Evolutionary conservation across 2,329 filamentous ascomycete species (phyloP).

Genomic region (Saccharata proteae): DNA sequence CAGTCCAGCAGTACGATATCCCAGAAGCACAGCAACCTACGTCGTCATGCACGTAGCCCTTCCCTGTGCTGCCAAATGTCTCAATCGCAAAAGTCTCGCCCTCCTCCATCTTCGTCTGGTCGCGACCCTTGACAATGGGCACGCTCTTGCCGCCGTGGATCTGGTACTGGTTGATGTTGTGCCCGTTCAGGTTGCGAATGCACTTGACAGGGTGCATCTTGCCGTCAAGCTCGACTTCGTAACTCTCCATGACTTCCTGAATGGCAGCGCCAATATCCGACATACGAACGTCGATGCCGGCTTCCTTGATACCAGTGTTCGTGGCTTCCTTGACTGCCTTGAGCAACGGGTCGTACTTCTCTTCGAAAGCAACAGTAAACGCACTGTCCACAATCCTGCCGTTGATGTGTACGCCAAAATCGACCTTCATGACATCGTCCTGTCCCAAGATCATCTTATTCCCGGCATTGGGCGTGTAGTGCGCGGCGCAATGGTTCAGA

Average conservation of each 20-base stretch:
- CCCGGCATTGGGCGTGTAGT: conserved; percentile 78
- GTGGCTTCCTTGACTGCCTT: conserved; percentile 56
- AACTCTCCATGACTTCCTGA: conserved; percentile 88
- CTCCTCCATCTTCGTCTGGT: conserved; percentile 95
- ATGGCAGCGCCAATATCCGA: conserved; percentile 74
- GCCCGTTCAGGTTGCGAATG: conserved; percentile 78
- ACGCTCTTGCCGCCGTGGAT: conserved; percentile 92
- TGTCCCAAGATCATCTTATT: conserved; percentile 61
- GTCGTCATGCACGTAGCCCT: conserved; percentile 77
- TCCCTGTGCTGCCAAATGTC: conserved; percentile 89
- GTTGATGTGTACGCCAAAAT: conserved; percentile 61
- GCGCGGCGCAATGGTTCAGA: conserved; percentile 74
- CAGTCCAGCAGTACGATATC: neutral
- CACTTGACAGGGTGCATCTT: conserved; percentile 69
- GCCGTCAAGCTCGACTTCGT: conserved; percentile 74
- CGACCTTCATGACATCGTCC: conserved; percentile 61
- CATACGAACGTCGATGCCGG: conserved; percentile 83
- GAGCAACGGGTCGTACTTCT: conserved; percentile 55
- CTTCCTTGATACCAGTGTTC: conserved; percentile 70
- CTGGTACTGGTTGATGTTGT: conserved; percentile 78
- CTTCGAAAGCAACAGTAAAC: conserved; percentile 57
- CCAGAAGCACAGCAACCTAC: conserved; percentile 35
- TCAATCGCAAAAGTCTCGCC: conserved; percentile 92
- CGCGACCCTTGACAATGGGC: conserved; percentile 79
- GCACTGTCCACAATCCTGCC: conserved; percentile 60